phyloP scores from a whole-genome alignment of 495 filamentous ascomycete species.

The Xylaria longipes region DNA sequence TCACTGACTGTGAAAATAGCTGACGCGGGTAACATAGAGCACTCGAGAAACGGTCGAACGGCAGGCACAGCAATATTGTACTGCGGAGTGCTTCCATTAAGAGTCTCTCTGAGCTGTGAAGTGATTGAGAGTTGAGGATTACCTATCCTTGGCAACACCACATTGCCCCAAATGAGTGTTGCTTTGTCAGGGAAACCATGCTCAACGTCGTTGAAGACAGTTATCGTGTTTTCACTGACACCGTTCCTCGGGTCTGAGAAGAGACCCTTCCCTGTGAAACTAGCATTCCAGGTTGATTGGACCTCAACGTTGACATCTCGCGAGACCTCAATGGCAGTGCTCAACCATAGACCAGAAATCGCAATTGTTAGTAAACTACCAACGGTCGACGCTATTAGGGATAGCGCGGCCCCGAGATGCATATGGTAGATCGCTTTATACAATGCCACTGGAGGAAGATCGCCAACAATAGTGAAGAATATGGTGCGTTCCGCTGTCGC shows the following conservation, averaged over 20 bases:
- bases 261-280: neutral
- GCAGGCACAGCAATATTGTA: slow-evolving; percentile 7
- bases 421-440: slow-evolving; percentile 1
- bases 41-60: neutral
- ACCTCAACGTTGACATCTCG: neutral
- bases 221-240: neutral
- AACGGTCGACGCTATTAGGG: neutral
- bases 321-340: neutral
- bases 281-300: neutral
- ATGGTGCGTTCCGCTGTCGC: neutral
- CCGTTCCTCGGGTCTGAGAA: neutral
- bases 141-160: neutral
- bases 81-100: neutral
- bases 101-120: neutral
- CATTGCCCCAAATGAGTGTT: neutral
- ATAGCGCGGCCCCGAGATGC: neutral
- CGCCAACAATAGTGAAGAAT: neutral
- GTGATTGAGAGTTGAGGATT: neutral
- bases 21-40: neutral
- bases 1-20: neutral
- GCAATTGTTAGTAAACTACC: neutral
- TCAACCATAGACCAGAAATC: neutral
- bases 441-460: neutral
- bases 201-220: neutral
- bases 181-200: neutral